These are phyloP conservation scores for Acephala macrosclerotiorum DNA, from an alignment of 2,329 filamentous ascomycete species.

Conservation along the genomic window DNA sequence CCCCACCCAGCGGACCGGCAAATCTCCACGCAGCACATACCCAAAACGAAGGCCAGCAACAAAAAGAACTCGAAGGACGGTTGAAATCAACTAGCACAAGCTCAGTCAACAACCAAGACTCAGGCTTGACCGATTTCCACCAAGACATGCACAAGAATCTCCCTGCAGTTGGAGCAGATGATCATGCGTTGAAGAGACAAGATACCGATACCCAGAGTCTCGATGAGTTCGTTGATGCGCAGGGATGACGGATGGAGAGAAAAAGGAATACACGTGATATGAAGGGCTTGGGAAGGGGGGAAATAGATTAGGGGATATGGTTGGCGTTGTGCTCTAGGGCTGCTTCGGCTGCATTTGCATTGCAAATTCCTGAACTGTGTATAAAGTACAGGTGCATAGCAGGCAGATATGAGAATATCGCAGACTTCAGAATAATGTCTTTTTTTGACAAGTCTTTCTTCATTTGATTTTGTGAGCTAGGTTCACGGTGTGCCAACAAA, in stretches of 20 bases:
- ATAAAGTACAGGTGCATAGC: conserved; percentile 14
- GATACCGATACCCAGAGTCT: conserved; percentile 42
- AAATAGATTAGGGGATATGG: conserved; percentile 14
- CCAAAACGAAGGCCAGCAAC: conserved; percentile 36
- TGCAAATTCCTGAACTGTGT: conserved; percentile 12
- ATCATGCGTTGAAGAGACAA: conserved; percentile 33
- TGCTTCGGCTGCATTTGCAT: conserved; percentile 12
- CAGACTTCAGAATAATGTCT: background rate
- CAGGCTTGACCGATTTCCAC: conserved; percentile 60
- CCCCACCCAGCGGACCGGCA: conserved; percentile 27
- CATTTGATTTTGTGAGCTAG: background rate
- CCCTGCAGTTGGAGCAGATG: conserved; percentile 42
- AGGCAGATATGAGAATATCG: conserved; percentile 7
- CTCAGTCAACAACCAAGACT: conserved; percentile 16
- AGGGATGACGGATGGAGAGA: conserved; percentile 26
- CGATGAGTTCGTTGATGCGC: conserved; percentile 46
- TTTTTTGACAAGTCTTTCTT: background rate
- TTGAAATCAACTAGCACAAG: conserved; percentile 36
- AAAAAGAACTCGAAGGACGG: conserved; percentile 41
- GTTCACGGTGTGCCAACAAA: background rate
- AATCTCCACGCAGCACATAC: conserved; percentile 39
- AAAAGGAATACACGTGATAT: background rate
- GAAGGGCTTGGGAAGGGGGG: background rate
- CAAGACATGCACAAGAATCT: conserved; percentile 60
- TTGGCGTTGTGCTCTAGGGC: conserved; percentile 21